Evolutionary conservation across 495 filamentous ascomycete genomes (phyloP).

Genomic region (Trichocladium uniseriatum): DNA sequence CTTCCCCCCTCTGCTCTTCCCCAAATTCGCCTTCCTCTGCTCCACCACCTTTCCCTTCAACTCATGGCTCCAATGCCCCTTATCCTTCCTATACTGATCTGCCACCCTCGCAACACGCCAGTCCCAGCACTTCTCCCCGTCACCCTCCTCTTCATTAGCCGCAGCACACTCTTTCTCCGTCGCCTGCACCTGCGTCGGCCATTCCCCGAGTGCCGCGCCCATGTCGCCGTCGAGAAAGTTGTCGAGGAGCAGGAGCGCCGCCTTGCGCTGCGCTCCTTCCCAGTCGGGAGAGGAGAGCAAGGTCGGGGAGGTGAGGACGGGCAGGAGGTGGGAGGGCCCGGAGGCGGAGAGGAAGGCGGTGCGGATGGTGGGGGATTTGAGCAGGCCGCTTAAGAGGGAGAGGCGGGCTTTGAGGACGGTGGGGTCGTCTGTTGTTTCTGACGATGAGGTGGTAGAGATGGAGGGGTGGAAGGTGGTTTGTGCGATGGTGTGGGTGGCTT

Average conservation of each 20-base stretch:
- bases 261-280: slow-evolving; percentile 28
- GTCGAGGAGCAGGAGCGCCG: slow-evolving; percentile 46
- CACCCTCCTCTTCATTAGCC: not conserved
- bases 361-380: slow-evolving; percentile 38
- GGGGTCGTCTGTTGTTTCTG: slow-evolving; percentile 13
- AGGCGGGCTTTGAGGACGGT: slow-evolving; percentile 30
- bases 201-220: slow-evolving; percentile 42
- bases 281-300: slow-evolving; percentile 3
- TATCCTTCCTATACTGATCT: slow-evolving; percentile 9
- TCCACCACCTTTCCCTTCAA: slow-evolving; percentile 16
- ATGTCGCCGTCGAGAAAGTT: slow-evolving; percentile 53
- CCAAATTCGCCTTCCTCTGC: slow-evolving; percentile 15
- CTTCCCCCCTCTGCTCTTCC: slow-evolving; percentile 4
- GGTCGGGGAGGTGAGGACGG: slow-evolving; percentile 29
- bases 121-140: slow-evolving; percentile 32
- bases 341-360: slow-evolving; percentile 39
- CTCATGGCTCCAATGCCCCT: slow-evolving; percentile 27
- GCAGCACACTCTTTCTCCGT: slow-evolving; percentile 20
- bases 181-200: slow-evolving; percentile 28
- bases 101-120: slow-evolving; percentile 27
- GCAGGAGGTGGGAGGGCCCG: slow-evolving; percentile 39
- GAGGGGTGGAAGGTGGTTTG: slow-evolving; percentile 21
- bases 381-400: slow-evolving; percentile 32
- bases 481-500: slow-evolving; percentile 3
- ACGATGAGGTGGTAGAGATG: slow-evolving; percentile 22